These are phyloP conservation scores for Scutellaria baicalensis DNA, from an alignment of 257 asterid genomes.

Conservation along the genomic window DNA sequence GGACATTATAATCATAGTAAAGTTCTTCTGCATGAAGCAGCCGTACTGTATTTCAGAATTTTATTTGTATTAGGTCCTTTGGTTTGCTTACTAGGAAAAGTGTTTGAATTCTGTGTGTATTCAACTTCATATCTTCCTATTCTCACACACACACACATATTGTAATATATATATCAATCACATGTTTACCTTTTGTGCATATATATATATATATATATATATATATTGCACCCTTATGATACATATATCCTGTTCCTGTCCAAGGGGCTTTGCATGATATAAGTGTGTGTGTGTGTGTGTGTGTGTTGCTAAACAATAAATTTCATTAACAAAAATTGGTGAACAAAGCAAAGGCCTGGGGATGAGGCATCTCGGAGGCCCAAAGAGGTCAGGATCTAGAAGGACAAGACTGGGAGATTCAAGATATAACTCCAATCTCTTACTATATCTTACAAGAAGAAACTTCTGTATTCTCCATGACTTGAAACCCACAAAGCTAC, in stretches of 20 bases:
- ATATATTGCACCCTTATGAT: background rate
- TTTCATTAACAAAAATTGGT: too few relatives aligned
- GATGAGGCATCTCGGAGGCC: too few relatives aligned
- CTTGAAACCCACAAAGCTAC: too few relatives aligned
- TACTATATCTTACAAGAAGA: too few relatives aligned
- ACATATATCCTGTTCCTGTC: background rate
- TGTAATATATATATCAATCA: background rate
- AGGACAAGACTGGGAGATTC: too few relatives aligned
- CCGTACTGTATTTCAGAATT: background rate
- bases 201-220: too few relatives aligned
- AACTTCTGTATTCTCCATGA: too few relatives aligned
- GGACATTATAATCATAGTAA: background rate
- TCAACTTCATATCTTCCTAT: background rate
- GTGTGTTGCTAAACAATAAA: too few relatives aligned
- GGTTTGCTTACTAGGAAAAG: background rate
- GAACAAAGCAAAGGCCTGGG: too few relatives aligned
- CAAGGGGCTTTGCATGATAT: background rate
- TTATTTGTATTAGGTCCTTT: background rate
- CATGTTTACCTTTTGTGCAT: background rate
- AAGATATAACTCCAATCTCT: too few relatives aligned
- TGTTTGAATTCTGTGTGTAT: background rate
- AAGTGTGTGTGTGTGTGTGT: too few relatives aligned
- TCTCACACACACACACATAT: background rate
- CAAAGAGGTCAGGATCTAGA: too few relatives aligned
- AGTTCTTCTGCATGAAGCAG: background rate